A percentile compares a stretch with the other conserved stretches of the same genome.
Evolutionary conservation across 2,329 filamentous ascomycete species (phyloP).

Genomic region (Aspergillus melleus): DNA sequence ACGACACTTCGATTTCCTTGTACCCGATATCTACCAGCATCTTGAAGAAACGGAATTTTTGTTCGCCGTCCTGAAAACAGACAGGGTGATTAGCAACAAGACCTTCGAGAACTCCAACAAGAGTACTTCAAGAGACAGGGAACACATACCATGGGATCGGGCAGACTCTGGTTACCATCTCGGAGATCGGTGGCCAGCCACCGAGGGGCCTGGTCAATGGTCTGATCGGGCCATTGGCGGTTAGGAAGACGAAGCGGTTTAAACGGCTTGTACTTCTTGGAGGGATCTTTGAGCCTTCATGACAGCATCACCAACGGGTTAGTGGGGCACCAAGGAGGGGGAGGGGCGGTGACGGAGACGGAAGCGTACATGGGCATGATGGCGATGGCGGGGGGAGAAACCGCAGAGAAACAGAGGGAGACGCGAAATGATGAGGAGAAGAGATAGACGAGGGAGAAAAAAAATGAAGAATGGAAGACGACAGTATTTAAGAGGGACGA

Average conservation of each 20-base stretch:
- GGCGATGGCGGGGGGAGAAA: conserved; percentile 15
- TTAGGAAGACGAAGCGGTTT: conserved; percentile 51
- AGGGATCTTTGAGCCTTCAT: conserved; percentile 48
- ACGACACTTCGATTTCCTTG: conserved; percentile 97
- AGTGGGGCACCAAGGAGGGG: not conserved
- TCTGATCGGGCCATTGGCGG: conserved; percentile 75
- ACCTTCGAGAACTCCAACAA: no score
- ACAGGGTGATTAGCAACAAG: not conserved
- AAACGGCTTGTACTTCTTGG: conserved; percentile 49
- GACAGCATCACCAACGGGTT: not conserved
- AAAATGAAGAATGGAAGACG: not conserved
- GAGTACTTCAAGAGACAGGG: no score
- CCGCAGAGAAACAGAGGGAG: conserved; percentile 11
- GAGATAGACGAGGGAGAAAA: not conserved
- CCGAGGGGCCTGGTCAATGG: conserved; percentile 78
- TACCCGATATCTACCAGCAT: conserved; percentile 91
- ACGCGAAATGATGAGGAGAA: conserved; percentile 1
- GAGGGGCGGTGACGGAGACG: conserved; percentile 1
- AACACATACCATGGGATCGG: conserved; percentile 79
- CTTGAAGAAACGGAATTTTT: conserved; percentile 94
- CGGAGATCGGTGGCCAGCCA: conserved; percentile 88
- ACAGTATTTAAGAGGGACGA: not conserved
- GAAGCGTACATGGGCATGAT: conserved; percentile 40
- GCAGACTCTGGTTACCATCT: conserved; percentile 91
- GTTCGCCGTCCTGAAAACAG: conserved; percentile 72